Percentiles rank a stretch among this genome's conserved stretches.
phyloP scores from a whole-genome alignment of 2,329 filamentous ascomycete species.

The Ascosphaera apis region DNA sequence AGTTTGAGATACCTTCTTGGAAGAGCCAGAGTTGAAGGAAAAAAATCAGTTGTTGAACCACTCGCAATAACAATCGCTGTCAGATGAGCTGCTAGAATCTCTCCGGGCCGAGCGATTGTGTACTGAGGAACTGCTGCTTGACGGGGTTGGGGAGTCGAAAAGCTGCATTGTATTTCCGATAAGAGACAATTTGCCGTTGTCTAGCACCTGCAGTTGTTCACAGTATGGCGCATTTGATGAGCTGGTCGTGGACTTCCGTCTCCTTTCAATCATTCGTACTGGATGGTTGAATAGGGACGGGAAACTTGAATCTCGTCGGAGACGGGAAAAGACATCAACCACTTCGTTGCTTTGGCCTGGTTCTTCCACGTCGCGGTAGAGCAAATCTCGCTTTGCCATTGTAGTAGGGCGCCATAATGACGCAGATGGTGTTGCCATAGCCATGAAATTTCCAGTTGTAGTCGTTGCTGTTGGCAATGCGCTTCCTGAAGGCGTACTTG shows the following conservation, averaged over 20 bases:
- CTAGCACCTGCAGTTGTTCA: constrained; percentile 37
- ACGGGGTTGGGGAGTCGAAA: constrained; percentile 9
- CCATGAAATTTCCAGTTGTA: not conserved
- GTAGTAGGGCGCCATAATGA: constrained; percentile 5
- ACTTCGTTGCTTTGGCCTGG: no score
- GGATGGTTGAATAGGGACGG: no score
- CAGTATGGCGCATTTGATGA: constrained; percentile 29
- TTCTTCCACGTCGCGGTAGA: no score
- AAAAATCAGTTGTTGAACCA: constrained; percentile 4
- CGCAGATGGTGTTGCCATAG: constrained; percentile 5
- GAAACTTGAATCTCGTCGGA: no score
- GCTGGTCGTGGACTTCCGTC: constrained; percentile 23
- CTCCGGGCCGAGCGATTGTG: no score
- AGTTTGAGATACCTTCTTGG: no score
- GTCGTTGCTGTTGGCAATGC: constrained; percentile 3
- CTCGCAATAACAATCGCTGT: constrained; percentile 5
- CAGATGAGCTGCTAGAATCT: not conserved
- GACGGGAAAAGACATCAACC: no score
- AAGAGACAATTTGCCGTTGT: constrained; percentile 21
- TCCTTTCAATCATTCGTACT: constrained; percentile 30
- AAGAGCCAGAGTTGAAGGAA: not conserved
- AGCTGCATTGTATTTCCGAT: no score
- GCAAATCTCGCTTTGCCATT: constrained; percentile 6
- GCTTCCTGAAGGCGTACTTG: constrained; percentile 1
- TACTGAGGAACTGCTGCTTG: not conserved